Conservation (phyloP, 2,329 filamentous ascomycete species). For the Allantophomopsis lycopodina region DNA sequence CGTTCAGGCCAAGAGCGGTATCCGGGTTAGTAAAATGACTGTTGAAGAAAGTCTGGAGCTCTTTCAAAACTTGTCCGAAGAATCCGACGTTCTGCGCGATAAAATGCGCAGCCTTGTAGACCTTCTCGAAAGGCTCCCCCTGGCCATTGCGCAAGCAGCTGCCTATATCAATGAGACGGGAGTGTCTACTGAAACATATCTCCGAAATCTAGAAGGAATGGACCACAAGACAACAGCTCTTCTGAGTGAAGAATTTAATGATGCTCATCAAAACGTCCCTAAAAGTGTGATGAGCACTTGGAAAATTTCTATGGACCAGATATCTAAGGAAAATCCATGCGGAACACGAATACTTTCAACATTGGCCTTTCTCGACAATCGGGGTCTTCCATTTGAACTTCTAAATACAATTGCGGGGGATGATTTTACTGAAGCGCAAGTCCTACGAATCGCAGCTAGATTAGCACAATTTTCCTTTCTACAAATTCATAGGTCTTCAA, state of each 20-base stretch:
- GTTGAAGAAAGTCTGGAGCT: constrained; percentile 6
- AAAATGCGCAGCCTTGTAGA: constrained; percentile 4
- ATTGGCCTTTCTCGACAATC: constrained; percentile 19
- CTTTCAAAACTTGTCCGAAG: constrained; percentile 4
- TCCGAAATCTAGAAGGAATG: constrained; percentile 8
- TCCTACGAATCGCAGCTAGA: constrained; percentile 11
- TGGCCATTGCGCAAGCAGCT: constrained; percentile 20
- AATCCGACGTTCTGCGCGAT: not conserved
- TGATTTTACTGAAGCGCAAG: constrained; percentile 4
- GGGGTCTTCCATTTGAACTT: constrained; percentile 17
- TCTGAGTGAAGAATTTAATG: constrained; percentile 10
- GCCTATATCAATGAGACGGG: constrained; percentile 18
- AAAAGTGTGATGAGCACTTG: constrained; percentile 22
- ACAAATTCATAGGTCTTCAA: constrained; percentile 1
- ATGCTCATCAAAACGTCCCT: constrained; percentile 16
- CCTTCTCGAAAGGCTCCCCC: constrained; percentile 16
- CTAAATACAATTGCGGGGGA: constrained; percentile 9
- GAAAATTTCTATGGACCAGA: constrained; percentile 18
- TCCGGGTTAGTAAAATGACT: constrained; percentile 14
- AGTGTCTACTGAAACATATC: constrained; percentile 11
- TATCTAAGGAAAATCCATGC: constrained; percentile 14
- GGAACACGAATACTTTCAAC: constrained; percentile 17
- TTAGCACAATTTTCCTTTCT: constrained; percentile 22
- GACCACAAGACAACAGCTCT: constrained; percentile 9
- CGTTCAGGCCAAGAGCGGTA: constrained; percentile 8